A percentile compares a stretch with the other conserved stretches of the same genome.
Evolutionary conservation across 371 early-diverging fungal species (phyloP).

Genomic region (Apophysomyces trapeziformis): DNA sequence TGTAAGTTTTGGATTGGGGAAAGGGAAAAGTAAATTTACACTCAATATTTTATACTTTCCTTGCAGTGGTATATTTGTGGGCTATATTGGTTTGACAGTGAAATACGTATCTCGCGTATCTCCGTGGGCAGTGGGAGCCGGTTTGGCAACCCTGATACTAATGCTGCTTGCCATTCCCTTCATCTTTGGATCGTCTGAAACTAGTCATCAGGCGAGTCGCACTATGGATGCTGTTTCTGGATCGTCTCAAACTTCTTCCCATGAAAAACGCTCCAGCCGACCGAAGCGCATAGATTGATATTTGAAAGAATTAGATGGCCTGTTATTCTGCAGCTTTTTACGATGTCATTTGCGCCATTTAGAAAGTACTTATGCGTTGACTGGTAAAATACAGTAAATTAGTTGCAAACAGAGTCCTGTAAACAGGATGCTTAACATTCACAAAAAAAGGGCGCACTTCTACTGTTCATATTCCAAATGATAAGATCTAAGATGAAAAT

Average conservation of each 20-base stretch:
- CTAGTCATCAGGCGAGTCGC: not conserved
- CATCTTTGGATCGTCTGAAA: slow-evolving; percentile 11
- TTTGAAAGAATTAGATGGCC: not conserved
- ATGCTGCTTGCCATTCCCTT: slow-evolving; percentile 24
- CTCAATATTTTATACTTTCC: not conserved
- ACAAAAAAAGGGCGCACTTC: too few relatives aligned
- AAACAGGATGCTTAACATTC: too few relatives aligned
- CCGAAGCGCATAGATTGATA: slow-evolving; percentile 31
- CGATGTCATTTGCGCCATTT: too few relatives aligned
- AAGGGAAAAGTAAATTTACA: not conserved
- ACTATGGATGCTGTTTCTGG: not conserved
- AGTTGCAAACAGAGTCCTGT: too few relatives aligned
- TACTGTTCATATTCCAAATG: too few relatives aligned
- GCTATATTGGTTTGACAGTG: slow-evolving; percentile 34
- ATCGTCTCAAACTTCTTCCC: not conserved
- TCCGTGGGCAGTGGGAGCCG: slow-evolving; percentile 34
- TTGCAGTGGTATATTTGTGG: slow-evolving; percentile 35
- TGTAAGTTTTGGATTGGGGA: slow-evolving; percentile 31
- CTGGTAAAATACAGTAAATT: too few relatives aligned
- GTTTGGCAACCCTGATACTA: slow-evolving; percentile 26
- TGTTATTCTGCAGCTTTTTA: too few relatives aligned
- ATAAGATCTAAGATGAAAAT: too few relatives aligned
- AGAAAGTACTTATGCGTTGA: too few relatives aligned
- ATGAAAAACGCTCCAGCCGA: slow-evolving; percentile 15
- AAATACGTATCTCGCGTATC: slow-evolving; percentile 38